Conservation (phyloP, 441 rosid genomes). For the Corymbia citriodora region DNA sequence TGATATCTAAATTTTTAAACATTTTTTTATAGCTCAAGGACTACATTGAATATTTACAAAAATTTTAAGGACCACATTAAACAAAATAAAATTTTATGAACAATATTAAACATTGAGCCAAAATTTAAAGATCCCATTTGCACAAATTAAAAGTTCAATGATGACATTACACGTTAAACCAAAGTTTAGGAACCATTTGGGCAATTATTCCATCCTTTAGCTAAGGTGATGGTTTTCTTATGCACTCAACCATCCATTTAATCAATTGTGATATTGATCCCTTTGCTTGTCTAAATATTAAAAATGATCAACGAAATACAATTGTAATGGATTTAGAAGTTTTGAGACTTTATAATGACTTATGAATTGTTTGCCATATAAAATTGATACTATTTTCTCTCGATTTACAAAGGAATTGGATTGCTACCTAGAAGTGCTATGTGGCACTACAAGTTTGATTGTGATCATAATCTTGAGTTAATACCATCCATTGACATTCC, state of each 20-base stretch:
- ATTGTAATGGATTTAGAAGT: background rate
- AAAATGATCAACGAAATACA: background rate
- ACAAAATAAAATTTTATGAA: background rate
- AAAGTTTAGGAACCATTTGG: background rate
- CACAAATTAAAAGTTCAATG: background rate
- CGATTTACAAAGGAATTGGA: background rate
- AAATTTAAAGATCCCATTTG: background rate
- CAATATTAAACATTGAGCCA: rapidly evolving
- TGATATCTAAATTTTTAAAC: background rate
- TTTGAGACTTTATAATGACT: background rate
- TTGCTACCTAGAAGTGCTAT: background rate
- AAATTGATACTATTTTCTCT: background rate
- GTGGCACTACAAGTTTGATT: background rate
- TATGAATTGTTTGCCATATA: background rate
- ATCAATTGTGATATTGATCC: background rate
- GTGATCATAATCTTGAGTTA: background rate
- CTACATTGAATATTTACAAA: background rate
- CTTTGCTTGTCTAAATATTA: background rate
- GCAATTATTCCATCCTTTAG: background rate
- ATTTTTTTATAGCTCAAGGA: background rate
- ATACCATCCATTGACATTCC: background rate
- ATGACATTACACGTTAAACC: background rate
- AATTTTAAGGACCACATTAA: rapidly evolving
- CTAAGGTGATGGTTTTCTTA: background rate
- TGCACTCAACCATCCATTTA: background rate